Percentiles rank a stretch among this genome's conserved stretches.
Conservation (phyloP, 805 yeast species). For the Hanseniaspora guilliermondii region DNA sequence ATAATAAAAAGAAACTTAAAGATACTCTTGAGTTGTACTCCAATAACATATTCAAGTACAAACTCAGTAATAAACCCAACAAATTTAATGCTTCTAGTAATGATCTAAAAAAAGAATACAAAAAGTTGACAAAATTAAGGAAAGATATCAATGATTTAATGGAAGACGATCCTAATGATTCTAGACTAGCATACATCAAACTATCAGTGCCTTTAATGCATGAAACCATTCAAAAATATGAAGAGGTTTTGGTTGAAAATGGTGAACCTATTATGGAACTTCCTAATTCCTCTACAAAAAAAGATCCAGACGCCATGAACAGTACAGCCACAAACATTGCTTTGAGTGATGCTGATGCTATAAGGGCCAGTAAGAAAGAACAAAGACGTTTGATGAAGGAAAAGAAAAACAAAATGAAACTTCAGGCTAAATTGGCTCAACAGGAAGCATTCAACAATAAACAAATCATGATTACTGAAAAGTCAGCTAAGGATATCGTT, state of each 20-base stretch:
- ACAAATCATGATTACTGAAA: slow-evolving; percentile 14
- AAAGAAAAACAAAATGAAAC: slow-evolving; percentile 28
- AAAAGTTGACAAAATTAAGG: slow-evolving; percentile 80
- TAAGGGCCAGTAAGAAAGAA: slow-evolving; percentile 26
- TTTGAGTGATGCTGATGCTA: slow-evolving; percentile 16
- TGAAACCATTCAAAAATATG: slow-evolving; percentile 5
- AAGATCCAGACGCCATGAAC: not conserved
- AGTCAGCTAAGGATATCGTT: slow-evolving; percentile 10
- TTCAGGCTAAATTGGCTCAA: slow-evolving; percentile 23
- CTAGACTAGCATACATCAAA: not conserved
- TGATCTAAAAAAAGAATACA: slow-evolving; percentile 89
- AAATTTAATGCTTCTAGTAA: slow-evolving; percentile 8
- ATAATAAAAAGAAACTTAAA: slow-evolving; percentile 11
- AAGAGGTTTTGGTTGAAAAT: slow-evolving; percentile 9
- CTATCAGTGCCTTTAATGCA: slow-evolving; percentile 1
- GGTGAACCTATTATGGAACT: slow-evolving; percentile 11
- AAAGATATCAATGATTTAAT: slow-evolving; percentile 62
- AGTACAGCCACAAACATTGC: not conserved
- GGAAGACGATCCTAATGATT: not conserved
- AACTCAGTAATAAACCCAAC: slow-evolving; percentile 10
- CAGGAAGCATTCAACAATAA: slow-evolving; percentile 13
- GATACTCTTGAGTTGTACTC: slow-evolving; percentile 6
- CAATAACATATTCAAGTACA: slow-evolving; percentile 8
- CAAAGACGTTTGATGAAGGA: slow-evolving; percentile 27
- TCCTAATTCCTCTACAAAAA: not conserved